Conservation (phyloP, 1,139 yeast genomes). For the Meyerozyma elateridarum region DNA sequence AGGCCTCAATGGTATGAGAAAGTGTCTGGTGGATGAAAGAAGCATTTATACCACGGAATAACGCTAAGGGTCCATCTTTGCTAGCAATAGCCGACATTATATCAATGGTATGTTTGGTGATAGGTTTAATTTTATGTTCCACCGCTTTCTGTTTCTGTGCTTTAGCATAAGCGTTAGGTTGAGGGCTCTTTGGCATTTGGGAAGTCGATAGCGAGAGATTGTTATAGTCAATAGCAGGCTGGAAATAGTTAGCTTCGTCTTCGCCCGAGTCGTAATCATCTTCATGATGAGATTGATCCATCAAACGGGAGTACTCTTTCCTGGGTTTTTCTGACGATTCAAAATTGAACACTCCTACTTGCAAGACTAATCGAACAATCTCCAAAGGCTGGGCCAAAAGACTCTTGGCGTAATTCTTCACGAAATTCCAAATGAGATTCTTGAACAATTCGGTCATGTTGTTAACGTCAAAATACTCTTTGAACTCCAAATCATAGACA, state of each 20-base stretch:
- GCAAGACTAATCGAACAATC: conserved; percentile 71
- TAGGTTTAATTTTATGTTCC: conserved; percentile 50
- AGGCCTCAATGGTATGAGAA: conserved; percentile 76
- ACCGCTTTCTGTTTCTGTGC: conserved; percentile 5
- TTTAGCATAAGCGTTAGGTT: conserved; percentile 9
- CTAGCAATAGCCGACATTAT: conserved; percentile 64
- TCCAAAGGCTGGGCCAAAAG: conserved; percentile 86
- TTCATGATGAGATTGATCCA: conserved; percentile 1
- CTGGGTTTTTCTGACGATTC: conserved; percentile 8
- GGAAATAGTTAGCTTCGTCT: conserved; percentile 57
- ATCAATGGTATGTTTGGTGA: conserved; percentile 65
- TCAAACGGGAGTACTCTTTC: conserved; percentile 4
- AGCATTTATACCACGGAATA: conserved; percentile 85
- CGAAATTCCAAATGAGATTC: conserved; percentile 54
- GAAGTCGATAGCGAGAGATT: neutral
- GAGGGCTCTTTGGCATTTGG: conserved; percentile 5
- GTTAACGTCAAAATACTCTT: conserved; percentile 57
- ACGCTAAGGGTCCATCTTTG: conserved; percentile 78
- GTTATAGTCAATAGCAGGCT: conserved; percentile 21
- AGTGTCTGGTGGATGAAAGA: conserved; percentile 75
- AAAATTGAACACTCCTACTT: conserved; percentile 61
- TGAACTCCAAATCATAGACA: conserved; percentile 61
- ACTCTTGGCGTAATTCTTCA: conserved; percentile 63
- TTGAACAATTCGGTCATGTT: conserved; percentile 52
- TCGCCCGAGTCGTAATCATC: conserved; percentile 17